Evolutionary conservation across 2,329 filamentous ascomycete species (phyloP), one percentile per base, ranked within the genome.

Genomic region (Alternaria angustiovoidea): DNA sequence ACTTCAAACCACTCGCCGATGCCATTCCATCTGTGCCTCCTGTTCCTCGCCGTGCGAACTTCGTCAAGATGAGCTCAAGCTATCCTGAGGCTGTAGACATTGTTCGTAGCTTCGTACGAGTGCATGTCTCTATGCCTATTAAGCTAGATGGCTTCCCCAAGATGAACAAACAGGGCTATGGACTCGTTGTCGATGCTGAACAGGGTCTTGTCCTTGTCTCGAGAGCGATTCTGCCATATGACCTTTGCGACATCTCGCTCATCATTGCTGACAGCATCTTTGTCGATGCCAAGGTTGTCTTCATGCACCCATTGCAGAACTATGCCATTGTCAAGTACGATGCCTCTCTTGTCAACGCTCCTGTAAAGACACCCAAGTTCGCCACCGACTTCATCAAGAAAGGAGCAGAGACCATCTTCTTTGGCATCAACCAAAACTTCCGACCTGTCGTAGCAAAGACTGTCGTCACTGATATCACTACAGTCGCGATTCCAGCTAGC

Each of bases 131-230:
- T 24, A 94, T 99, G 90, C 95, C 95, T 0, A 83, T 99, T 63
- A 98, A 98, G 83, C 86, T 99, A 9, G 95, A 99, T 76, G 95
- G 95, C n/a, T 99, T 97, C 77, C 96, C 95, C 6, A 92, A 95
- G 78, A 93, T 95, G 67, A 87, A 93, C 49, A 95, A 96, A 80
- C 95, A 93, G 81, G 95, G 95, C 1, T 97, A 97, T 84, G 95
- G 95, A 39, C 83, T 99, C 38, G 94, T 99, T n/a, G 92, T 99
- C 63, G 95, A 99, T 79, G 95, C 96, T 0, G 93, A 96, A 62
- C 94, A 97, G 81, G 95, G 95, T 18, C 85, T 99, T 18, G 95
- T 99, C 7, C 87, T 98, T 61, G 94, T 98, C 55, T 98, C 95
- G 1, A 85, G 95, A 74, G 94, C 96, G 2, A 93, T 97, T 65